Base-by-base conservation (phyloP, 2,329 filamentous ascomycete genomes). In the Cytospora schulzeri region DNA sequence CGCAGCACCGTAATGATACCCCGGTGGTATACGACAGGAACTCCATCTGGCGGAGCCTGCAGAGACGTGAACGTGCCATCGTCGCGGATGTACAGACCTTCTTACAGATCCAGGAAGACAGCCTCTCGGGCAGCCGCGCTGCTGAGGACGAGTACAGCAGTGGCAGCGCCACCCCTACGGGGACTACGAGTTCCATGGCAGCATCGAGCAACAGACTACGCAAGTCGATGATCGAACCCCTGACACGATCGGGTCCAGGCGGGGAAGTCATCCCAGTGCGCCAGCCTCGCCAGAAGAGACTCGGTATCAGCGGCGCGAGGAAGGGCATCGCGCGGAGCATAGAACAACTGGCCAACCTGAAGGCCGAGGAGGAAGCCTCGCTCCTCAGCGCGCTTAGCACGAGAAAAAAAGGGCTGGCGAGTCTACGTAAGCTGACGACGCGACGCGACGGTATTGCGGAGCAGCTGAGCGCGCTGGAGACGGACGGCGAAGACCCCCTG, bases 291-390 rank as follows among this genome's bases (percentile, higher is more conserved):
- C 75, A 76, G 52, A 81, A 80, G 62, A 84, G 81, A 41, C 73
- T 85, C 11, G 83, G 87, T 0, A 78, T 93, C 17, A 81, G 81
- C 31, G 82, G 83, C 22, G 88, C 89, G 1, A 82, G 91, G n/a
- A 80, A 82, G 31, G 88, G 87, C 0, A 82, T 94, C 9, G 81
- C 85, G 19, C 82, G 80, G 57, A 83, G 85, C 57, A 90, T 93
- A 73, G 78, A 81, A 3, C 85, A 87, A 60, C 77, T 93, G 6
- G 85, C 85, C 0, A 81, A 83, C 11, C 77, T 93, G 29, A 92
- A 92, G 72, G 79, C 79, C 4, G 89, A 92, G 64, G 89, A 93
- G 75, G 79, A 87, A n/a, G 79, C 81, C 0, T 79, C 87, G 28
- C 76, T 92, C 1, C 80, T 83, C 3, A 76, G 79, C 1, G 85